Percentiles rank a stretch among this genome's conserved stretches.
Evolutionary conservation across 2,329 filamentous ascomycete genomes (phyloP).

Genomic region (Fusarium neocosmosporiellum): DNA sequence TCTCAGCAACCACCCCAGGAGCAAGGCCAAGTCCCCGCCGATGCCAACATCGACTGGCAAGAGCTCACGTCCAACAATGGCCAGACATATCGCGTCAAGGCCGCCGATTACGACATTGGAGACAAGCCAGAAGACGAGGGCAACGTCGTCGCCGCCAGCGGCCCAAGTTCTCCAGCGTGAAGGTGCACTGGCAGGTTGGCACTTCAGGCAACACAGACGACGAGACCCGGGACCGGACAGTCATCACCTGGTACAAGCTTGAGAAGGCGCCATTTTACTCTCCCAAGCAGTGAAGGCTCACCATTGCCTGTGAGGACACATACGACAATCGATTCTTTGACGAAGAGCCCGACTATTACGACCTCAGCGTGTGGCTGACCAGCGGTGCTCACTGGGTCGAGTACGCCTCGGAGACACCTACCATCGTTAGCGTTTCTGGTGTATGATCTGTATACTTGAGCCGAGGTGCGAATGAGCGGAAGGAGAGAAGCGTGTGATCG

Average conservation of each 20-base stretch:
- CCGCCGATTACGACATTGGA: not conserved
- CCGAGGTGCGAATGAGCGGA: not conserved
- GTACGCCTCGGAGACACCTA: not conserved
- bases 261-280: not conserved
- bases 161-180: not conserved
- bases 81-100: not conserved
- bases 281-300: not conserved
- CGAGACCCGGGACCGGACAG: not conserved
- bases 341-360: not conserved
- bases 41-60: not conserved
- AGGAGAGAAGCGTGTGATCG: fast-evolving
- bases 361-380: not conserved
- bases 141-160: not conserved
- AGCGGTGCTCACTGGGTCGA: not conserved
- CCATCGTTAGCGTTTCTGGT: not conserved
- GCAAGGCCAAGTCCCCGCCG: not conserved
- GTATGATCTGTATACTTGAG: not conserved
- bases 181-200: not conserved
- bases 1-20: no score
- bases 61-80: not conserved
- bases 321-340: not conserved
- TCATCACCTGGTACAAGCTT: not conserved
- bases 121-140: not conserved
- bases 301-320: not conserved
- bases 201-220: not conserved